Evolutionary conservation across 2,329 filamentous ascomycete species (phyloP).

Genomic region (Apiospora marii): DNA sequence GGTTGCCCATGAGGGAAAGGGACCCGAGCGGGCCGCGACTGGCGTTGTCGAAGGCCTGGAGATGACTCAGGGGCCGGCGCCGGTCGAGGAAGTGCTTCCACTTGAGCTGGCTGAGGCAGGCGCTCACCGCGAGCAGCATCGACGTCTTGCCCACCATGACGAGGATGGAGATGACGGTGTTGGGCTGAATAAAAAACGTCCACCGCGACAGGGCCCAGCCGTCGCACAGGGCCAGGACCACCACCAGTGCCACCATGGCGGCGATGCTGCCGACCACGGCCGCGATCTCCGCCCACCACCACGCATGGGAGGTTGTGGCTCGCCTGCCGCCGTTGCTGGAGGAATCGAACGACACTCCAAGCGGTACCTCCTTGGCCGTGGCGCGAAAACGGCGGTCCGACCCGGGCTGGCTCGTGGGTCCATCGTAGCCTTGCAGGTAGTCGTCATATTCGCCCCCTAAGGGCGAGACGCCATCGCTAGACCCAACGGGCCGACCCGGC

Average conservation of each 20-base stretch:
- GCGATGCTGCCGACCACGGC: conserved; percentile 30
- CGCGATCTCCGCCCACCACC: conserved; percentile 39
- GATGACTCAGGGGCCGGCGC: conserved; percentile 28
- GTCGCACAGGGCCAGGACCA: conserved; percentile 29
- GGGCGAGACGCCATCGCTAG: background rate
- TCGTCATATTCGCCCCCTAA: background rate
- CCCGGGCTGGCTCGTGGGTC: background rate
- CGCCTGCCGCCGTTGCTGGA: background rate
- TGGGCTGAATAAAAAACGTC: conserved; percentile 39
- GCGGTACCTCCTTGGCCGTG: background rate
- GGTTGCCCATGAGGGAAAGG: conserved; percentile 26
- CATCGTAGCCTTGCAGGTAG: background rate
- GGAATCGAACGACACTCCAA: background rate
- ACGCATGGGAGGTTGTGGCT: conserved; percentile 10
- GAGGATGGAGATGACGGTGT: conserved; percentile 35
- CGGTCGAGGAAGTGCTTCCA: conserved; percentile 33
- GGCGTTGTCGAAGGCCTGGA: conserved; percentile 36
- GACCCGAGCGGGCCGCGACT: conserved; percentile 37
- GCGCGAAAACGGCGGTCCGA: background rate
- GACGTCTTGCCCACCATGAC: conserved; percentile 33
- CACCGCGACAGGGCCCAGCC: conserved; percentile 30
- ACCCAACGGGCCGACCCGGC: background rate
- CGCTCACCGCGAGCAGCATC: conserved; percentile 33
- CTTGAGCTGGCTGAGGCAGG: conserved; percentile 36
- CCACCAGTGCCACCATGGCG: conserved; percentile 29